Percentiles rank a stretch among this genome's conserved stretches.
Conservation (phyloP, 2,329 filamentous ascomycete species). For the Domatiomyces catenatus region DNA sequence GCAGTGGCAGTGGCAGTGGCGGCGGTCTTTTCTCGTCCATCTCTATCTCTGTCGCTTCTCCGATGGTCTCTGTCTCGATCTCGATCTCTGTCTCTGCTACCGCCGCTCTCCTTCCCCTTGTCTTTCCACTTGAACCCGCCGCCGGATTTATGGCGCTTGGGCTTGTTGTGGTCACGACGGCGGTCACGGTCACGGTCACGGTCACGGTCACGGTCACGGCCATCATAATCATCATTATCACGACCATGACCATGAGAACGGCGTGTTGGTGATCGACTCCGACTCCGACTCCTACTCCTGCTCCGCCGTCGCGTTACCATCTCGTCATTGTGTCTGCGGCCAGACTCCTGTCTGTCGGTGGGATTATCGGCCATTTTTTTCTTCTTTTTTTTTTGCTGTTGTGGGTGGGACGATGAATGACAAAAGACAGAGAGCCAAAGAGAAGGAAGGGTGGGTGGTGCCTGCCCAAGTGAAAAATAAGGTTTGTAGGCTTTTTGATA, state of each 20-base stretch:
- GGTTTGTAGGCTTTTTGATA: too few relatives aligned
- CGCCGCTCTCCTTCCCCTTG: conserved; percentile 29
- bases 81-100: conserved; percentile 31
- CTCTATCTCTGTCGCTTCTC: conserved; percentile 19
- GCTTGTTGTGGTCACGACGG: conserved; percentile 25
- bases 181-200: too few relatives aligned
- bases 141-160: conserved; percentile 10
- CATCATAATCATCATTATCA: too few relatives aligned
- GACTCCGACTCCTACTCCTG: background rate
- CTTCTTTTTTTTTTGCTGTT: background rate
- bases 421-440: too few relatives aligned
- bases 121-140: conserved; percentile 34
- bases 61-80: conserved; percentile 11
- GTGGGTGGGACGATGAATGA: background rate
- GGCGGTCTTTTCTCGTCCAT: conserved; percentile 12
- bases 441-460: too few relatives aligned
- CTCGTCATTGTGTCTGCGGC: background rate
- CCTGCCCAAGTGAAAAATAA: too few relatives aligned
- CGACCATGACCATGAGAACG: too few relatives aligned
- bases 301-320: too few relatives aligned
- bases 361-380: background rate
- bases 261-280: background rate
- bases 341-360: background rate
- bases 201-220: conserved; percentile 4
- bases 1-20: background rate